phyloP scores from a whole-genome alignment of 768 basidiomycete genomes.

The Macrocybe gigantea region DNA sequence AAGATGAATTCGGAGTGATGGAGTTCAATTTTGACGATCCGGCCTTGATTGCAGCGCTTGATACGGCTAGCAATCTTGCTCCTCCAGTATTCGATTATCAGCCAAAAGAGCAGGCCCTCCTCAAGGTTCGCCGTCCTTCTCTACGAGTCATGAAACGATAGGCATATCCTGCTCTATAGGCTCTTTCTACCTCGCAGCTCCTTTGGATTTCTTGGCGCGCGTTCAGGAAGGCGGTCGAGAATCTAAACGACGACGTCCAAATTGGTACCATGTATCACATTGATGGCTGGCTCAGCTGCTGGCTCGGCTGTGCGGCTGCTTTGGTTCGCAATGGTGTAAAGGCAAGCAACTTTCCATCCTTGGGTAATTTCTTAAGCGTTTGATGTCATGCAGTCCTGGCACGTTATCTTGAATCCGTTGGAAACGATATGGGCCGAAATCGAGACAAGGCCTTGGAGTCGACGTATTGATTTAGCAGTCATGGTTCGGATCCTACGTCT shows the following conservation, averaged over 20 bases:
- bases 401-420: conserved; percentile 45
- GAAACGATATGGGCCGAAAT: conserved; percentile 52
- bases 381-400: conserved; percentile 49
- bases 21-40: conserved; percentile 60
- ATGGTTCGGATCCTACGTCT: conserved; percentile 49
- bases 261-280: conserved; percentile 28
- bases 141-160: not conserved
- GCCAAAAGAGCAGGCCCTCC: conserved; percentile 41
- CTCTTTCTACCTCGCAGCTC: conserved; percentile 8
- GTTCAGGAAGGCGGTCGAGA: conserved; percentile 37
- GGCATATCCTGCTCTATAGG: conserved; percentile 5
- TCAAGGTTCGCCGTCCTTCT: conserved; percentile 32
- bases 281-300: conserved; percentile 61
- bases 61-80: conserved; percentile 21
- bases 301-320: conserved; percentile 66
- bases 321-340: conserved; percentile 31
- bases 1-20: conserved; percentile 59
- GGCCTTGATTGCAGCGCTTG: conserved; percentile 48
- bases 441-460: conserved; percentile 41
- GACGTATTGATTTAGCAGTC: conserved; percentile 59
- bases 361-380: not conserved
- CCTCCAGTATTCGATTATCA: conserved; percentile 20
- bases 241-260: conserved; percentile 14
- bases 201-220: conserved; percentile 31
- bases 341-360: conserved; percentile 12